Evolutionary conservation across 2,329 filamentous ascomycete species (phyloP), one percentile per base, ranked within the genome.

Genomic region (Byssothecium circinans): DNA sequence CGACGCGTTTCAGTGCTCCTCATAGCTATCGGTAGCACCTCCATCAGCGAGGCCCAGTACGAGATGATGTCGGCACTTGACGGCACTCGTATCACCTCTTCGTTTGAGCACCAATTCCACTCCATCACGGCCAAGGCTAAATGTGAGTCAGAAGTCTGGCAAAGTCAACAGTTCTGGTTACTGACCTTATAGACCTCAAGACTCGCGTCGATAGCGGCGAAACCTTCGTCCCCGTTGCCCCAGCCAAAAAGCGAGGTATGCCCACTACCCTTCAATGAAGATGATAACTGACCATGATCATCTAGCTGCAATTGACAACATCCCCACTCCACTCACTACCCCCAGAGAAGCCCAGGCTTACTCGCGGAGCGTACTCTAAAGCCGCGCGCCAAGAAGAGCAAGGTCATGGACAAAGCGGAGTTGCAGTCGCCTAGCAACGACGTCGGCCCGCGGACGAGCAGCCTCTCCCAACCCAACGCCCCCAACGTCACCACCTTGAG

Each of bases 21-120:
- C 15, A 58, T 56, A 45, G 56, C 60, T 11, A 42, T 54, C 5
- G 64, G 58, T 32, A 56, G 14, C 3, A 56, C 51, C 5, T 50
- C 48, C 12, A 53, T 67, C 34, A 45, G 47, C 17, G 57, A 18
- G 8, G 30, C 45, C 6, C 56, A 61, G n/a, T 64, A 60, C 17
- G 54, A 65, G 4, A 57, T 66, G 47, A 67, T 69, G 64, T 50
- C 40, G 5, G 53, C 65, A 0, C 41, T 69, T 4, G 62, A 68
- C 42, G 60, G 62, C 27, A 54, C 30, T 1, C 52, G 50, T 3
- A 66, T 64, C 1, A 54, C 60, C 1, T 50, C 29, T 14, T 51
- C 45, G 19, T 67, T 66, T 30, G 36, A 68, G 41, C 64, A 69
- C 33, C 45, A 59, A 15, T 63, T 69, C 39, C 61, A 61, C 32